Base-by-base conservation (phyloP, 2,329 filamentous ascomycete species). In the Trichophaea hybrida region DNA sequence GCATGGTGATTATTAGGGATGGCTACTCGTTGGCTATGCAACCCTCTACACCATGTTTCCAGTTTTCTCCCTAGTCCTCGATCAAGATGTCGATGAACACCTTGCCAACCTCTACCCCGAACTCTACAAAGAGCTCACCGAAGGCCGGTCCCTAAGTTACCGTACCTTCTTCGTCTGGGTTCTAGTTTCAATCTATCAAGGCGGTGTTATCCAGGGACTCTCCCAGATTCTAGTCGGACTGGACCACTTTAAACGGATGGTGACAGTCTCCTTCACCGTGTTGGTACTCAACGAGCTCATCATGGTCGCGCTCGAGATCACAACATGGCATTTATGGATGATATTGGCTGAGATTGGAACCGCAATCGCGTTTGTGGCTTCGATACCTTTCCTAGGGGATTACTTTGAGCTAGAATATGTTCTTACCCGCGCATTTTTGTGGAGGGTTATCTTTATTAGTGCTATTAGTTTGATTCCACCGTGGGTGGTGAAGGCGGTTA, bases 91-190 rank as follows among this genome's bases (percentile, higher is more conserved):
- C 4, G 90, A 97, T 69, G 91, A 97, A 73, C 82, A 85, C 56
- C 79, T 98, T 4, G 90, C 93, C 17, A 96, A 93, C 67, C 78
- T 98, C 4, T 98, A 98, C 71, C 94, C 93, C 0, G 93, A 98
- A 69, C 80, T 98, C 1, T 98, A 98, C 78, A 94, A 94, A 70
- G 94, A 98, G 71, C 78, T 98, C n/a, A 96, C 91, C 0, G 81
- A 82, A 0, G 91, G 91, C 7, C 84, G 86, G 12, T 89, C 85
- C 4, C 78, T 98, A 15, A 90, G 85, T 55, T 97, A 97, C 73
- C 83, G 85, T 58, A 95, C 89, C 8, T 98, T 98, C 75, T 95
- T 96, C 75, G 83, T 91, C 64, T 98, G 94, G 94, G 88, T 97
- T 5, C 78, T 89, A 13, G 88, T 98, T 8, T 94, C 87, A 40